Evolutionary conservation across 148 eudicot genomes (phyloP), one percentile per base, ranked within the genome.

Genomic region (Heliamphora exappendiculata): DNA sequence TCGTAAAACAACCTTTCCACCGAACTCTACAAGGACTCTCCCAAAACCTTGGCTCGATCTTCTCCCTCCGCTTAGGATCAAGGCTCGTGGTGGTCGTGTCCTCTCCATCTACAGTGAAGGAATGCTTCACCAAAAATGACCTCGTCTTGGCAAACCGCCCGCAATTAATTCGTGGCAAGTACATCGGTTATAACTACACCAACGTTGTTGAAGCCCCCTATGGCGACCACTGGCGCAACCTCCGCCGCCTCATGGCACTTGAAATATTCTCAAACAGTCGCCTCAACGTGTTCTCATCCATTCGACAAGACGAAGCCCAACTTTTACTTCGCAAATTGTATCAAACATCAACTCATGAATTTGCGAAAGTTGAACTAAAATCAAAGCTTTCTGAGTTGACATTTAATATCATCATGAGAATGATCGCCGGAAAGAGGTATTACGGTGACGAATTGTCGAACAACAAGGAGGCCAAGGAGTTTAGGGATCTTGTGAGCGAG

Each of bases 181-280:
- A 29, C 62, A 2, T 72, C 26, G 50, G 31, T 3, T 72, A 72
- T 37, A 9, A 72, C 60, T 12, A 11, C 22, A 72, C 62, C 33
- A 53, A 26, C 4, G 63, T 53, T 1, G 9, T 19, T 1, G 29
- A 13, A 13, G 20, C 42, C 42, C 3, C 72, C 0, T 72, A 72
- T 37, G 75, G 75, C 8, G 75, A 72, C 75, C 41, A 72, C 31
- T 72, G 60, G 75, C 75, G 75, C 29, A 72, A 72, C 75, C 75
- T 72, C 8, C 59, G 75, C 28, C 60, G 75, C n/a, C n/a, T n/a
- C n/a, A n/a, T n/a, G n/a, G n/a, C n/a, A n/a, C n/a, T n/a, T n/a
- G n/a, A n/a, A n/a, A n/a, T n/a, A n/a, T n/a, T n/a, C n/a, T n/a
- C n/a, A n/a, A n/a, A n/a, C n/a, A n/a, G n/a, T n/a, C n/a, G 65